Conservation (phyloP, 345 rosid species). For the Rhodomyrtus tomentosa region DNA sequence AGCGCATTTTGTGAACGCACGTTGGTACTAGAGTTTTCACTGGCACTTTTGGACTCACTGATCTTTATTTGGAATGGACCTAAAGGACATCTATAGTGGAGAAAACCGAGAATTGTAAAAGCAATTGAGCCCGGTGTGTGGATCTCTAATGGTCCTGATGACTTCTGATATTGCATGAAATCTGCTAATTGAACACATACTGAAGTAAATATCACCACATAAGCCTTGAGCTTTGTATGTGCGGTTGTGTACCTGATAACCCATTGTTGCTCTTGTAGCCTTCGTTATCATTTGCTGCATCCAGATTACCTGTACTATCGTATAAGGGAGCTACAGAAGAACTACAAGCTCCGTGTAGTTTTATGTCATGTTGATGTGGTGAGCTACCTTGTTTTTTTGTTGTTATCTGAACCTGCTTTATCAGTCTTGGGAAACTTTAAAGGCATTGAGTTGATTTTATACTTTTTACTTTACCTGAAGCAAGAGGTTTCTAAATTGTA, state of each 20-base stretch:
- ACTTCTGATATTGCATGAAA: not conserved
- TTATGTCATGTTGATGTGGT: conserved; percentile 94
- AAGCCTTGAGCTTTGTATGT: not conserved
- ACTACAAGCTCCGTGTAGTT: conserved; percentile 77
- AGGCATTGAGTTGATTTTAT: not conserved
- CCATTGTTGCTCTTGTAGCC: conserved; percentile 32
- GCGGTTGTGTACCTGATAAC: not conserved
- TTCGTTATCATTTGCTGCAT: conserved; percentile 85
- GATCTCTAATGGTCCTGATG: not conserved
- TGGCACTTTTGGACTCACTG: not conserved
- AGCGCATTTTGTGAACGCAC: not conserved
- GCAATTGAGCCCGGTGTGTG: not conserved
- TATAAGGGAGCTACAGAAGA: conserved; percentile 81
- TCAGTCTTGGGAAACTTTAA: conserved; percentile 43
- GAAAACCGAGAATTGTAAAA: not conserved
- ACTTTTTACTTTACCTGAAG: not conserved
- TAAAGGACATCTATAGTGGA: not conserved
- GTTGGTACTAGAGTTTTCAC: not conserved
- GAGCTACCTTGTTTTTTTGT: conserved; percentile 9
- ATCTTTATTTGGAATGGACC: not conserved
- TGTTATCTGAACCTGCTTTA: not conserved
- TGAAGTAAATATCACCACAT: not conserved
- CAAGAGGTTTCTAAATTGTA: not conserved
- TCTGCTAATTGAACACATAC: not conserved
- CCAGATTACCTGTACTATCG: conserved; percentile 88